These are phyloP conservation scores for Metschnikowia lachancei DNA, from an alignment of 805 yeast genomes.

Conservation along the genomic window DNA sequence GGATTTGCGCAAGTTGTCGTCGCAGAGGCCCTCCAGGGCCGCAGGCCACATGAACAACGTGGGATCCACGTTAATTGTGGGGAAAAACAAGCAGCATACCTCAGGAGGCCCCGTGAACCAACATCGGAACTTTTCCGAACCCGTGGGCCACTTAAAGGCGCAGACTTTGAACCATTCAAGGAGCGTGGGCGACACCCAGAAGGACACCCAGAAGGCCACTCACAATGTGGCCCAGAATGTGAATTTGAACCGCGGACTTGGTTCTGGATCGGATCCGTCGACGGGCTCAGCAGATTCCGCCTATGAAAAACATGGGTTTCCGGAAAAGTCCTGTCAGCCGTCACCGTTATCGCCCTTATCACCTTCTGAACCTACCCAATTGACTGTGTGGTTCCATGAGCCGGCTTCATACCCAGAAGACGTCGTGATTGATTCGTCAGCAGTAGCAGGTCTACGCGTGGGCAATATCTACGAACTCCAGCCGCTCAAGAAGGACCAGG, in stretches of 20 bases:
- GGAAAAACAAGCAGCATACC: conserved; percentile 4
- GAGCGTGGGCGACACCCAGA: conserved; percentile 7
- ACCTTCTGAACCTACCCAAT: conserved; percentile 25
- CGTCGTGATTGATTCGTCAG: conserved; percentile 58
- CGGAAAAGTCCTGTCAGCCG: background rate
- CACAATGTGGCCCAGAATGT: too few relatives aligned
- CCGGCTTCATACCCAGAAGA: conserved; percentile 52
- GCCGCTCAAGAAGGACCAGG: conserved; percentile 31
- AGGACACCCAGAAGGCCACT: background rate
- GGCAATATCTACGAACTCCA: conserved; percentile 76
- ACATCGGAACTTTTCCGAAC: conserved; percentile 9
- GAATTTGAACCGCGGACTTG: too few relatives aligned
- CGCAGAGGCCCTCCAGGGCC: conserved; percentile 11
- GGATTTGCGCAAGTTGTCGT: conserved; percentile 3
- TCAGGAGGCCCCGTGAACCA: background rate
- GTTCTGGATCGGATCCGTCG: background rate
- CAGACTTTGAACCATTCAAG: conserved; percentile 1
- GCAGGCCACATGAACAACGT: conserved; percentile 19
- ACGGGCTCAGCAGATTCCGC: background rate
- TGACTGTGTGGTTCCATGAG: conserved; percentile 69
- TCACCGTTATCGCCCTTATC: background rate
- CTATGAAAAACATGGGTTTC: too few relatives aligned
- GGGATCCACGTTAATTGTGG: conserved; percentile 20
- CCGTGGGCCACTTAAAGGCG: conserved; percentile 1
- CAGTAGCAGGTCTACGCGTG: conserved; percentile 60